These are phyloP conservation scores for Termitomyces sp. DNA, from an alignment of 768 basidiomycete species.

Conservation along the genomic window DNA sequence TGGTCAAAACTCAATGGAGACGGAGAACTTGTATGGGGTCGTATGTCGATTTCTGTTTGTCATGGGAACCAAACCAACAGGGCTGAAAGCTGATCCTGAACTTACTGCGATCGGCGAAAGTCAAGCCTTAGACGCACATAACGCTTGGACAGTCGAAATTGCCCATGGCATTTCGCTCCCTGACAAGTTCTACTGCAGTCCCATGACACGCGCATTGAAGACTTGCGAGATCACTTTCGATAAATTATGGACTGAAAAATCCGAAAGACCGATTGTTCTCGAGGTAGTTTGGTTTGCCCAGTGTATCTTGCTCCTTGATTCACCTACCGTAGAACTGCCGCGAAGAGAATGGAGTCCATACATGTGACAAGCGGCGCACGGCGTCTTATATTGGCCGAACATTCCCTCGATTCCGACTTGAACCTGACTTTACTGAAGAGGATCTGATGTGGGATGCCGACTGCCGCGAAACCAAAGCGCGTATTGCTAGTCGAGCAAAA, in stretches of 20 bases:
- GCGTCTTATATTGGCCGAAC: constrained; percentile 38
- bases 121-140: constrained; percentile 45
- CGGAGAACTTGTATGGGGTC: constrained; percentile 68
- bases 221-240: constrained; percentile 53
- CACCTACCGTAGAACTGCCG: constrained; percentile 47
- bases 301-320: background rate
- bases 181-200: constrained; percentile 53
- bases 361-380: constrained; percentile 60
- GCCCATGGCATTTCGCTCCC: constrained; percentile 43
- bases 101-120: constrained; percentile 52
- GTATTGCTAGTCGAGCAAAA: constrained; percentile 44
- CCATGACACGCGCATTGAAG: constrained; percentile 54
- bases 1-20: constrained; percentile 65
- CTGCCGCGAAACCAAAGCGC: constrained; percentile 44
- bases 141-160: constrained; percentile 46
- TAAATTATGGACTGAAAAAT: constrained; percentile 19
- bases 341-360: constrained; percentile 64
- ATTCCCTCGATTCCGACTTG: constrained; percentile 52
- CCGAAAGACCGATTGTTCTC: constrained; percentile 32
- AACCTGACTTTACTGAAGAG: constrained; percentile 54
- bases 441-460: constrained; percentile 57
- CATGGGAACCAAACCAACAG: background rate
- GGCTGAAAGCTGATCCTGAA: constrained; percentile 53
- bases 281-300: constrained; percentile 36
- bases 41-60: constrained; percentile 32